Evolutionary conservation across 495 filamentous ascomycete genomes (phyloP).

Genomic region (Aspergillus ostianus): DNA sequence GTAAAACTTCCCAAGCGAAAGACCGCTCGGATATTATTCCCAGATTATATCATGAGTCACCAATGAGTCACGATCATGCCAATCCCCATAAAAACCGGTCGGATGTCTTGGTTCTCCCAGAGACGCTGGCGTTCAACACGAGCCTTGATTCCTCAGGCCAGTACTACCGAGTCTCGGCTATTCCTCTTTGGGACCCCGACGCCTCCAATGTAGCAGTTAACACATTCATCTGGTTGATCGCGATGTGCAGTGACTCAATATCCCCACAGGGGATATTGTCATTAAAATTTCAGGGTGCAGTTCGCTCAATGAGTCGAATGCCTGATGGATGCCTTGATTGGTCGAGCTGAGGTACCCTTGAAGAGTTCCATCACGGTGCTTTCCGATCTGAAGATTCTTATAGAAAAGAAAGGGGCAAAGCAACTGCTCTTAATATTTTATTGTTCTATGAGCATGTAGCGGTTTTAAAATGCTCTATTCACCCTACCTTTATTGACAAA

Average conservation of each 20-base stretch:
- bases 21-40: not conserved
- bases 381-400: not conserved
- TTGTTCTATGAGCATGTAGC: not conserved
- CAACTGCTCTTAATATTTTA: not conserved
- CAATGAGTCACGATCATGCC: not conserved
- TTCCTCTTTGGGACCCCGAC: constrained; percentile 37
- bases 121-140: not conserved
- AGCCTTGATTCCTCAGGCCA: constrained; percentile 11
- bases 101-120: not conserved
- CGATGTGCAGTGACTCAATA: constrained; percentile 6
- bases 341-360: not conserved
- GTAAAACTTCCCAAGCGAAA: not conserved
- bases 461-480: not conserved
- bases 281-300: not conserved
- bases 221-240: not conserved
- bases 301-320: not conserved
- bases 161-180: constrained; percentile 5
- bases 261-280: not conserved
- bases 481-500: not conserved
- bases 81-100: not conserved
- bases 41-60: not conserved
- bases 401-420: not conserved
- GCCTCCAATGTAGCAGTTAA: no score
- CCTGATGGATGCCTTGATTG: not conserved
- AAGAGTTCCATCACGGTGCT: not conserved